These are phyloP conservation scores for Kalaharituber pfeilii DNA, from an alignment of 2,329 filamentous ascomycete species.

Conservation along the genomic window DNA sequence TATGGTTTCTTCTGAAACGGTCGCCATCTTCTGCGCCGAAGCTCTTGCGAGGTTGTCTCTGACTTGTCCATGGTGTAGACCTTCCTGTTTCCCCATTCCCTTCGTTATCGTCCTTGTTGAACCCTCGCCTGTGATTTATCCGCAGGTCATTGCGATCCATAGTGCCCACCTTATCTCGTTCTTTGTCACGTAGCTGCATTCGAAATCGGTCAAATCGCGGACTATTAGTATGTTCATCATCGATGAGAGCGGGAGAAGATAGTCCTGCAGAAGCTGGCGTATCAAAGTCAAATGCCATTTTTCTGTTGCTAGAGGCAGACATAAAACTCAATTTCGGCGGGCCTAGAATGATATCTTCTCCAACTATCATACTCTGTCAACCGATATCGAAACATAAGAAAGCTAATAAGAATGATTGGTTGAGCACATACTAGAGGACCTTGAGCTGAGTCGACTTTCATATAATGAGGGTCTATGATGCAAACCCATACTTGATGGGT, in stretches of 20 bases:
- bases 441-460: conserved; percentile 17
- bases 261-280: conserved; percentile 15
- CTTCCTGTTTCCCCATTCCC: conserved; percentile 11
- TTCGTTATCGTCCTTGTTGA: conserved; percentile 19
- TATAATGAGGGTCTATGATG: conserved; percentile 16
- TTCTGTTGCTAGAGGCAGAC: conserved; percentile 31
- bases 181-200: conserved; percentile 17
- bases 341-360: conserved; percentile 36
- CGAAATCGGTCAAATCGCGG: conserved; percentile 22
- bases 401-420: not conserved
- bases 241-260: conserved; percentile 18
- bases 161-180: conserved; percentile 18
- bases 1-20: conserved; percentile 20
- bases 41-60: conserved; percentile 22
- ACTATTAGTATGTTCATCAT: conserved; percentile 16
- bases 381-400: conserved; percentile 4
- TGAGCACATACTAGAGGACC: conserved; percentile 20
- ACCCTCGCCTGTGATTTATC: conserved; percentile 15
- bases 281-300: conserved; percentile 19
- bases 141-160: conserved; percentile 17
- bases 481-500: not conserved
- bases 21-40: conserved; percentile 24
- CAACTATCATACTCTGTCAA: conserved; percentile 21
- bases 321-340: conserved; percentile 37
- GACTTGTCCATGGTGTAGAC: conserved; percentile 18